Percentiles rank a stretch among this genome's conserved stretches.
phyloP scores from a whole-genome alignment of 2,329 filamentous ascomycete species.

The Xylariomycetidae sp. region DNA sequence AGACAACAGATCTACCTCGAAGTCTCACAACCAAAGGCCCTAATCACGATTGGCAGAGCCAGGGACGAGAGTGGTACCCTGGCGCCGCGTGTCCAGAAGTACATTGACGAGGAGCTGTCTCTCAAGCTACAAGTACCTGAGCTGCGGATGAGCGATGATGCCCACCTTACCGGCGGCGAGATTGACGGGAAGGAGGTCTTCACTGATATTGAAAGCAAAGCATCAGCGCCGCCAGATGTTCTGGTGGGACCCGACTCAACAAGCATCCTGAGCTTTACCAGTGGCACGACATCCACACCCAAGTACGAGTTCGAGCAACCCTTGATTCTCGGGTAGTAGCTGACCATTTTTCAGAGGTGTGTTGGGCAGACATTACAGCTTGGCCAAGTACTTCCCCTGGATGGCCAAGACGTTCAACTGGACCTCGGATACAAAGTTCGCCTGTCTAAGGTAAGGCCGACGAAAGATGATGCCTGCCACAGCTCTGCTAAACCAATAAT shows the following conservation, averaged over 20 bases:
- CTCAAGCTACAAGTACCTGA: conserved; percentile 72
- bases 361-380: conserved; percentile 76
- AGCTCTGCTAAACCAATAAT: too few relatives aligned
- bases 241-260: conserved; percentile 81
- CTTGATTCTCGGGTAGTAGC: too few relatives aligned
- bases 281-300: conserved; percentile 71
- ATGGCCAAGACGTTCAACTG: conserved; percentile 82
- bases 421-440: conserved; percentile 68
- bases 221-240: conserved; percentile 59
- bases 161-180: conserved; percentile 64
- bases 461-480: too few relatives aligned
- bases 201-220: conserved; percentile 44
- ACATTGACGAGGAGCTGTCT: conserved; percentile 67
- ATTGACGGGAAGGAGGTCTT: conserved; percentile 65
- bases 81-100: conserved; percentile 48
- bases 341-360: too few relatives aligned
- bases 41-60: conserved; percentile 71
- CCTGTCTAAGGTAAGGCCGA: too few relatives aligned
- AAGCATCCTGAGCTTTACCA: conserved; percentile 71
- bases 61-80: conserved; percentile 61
- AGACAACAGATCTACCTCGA: conserved; percentile 78
- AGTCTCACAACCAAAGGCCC: conserved; percentile 66
- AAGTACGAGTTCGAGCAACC: too few relatives aligned
- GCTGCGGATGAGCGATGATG: conserved; percentile 67
- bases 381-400: conserved; percentile 87